Conservation (phyloP, 306 rosid genomes). For the peach (Prunus persica) region DNA sequence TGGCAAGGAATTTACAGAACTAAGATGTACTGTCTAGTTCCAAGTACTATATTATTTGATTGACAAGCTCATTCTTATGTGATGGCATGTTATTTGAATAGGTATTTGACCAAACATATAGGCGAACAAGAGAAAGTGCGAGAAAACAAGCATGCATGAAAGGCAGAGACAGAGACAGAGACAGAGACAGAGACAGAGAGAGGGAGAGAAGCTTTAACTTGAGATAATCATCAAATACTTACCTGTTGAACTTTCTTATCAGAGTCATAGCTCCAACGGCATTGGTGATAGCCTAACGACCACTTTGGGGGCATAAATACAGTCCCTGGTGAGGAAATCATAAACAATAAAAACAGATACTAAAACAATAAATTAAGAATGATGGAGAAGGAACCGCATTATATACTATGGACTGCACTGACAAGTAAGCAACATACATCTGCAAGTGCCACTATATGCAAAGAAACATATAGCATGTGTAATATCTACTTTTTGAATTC, state of each 20-base stretch:
- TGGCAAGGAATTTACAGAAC: not conserved
- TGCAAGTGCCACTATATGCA: not conserved
- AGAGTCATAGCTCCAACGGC: slow-evolving; percentile 81
- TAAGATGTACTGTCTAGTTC: not conserved
- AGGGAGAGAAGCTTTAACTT: not conserved
- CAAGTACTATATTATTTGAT: not conserved
- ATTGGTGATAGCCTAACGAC: slow-evolving; percentile 93
- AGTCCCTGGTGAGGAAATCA: slow-evolving; percentile 48
- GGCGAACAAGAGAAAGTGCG: not conserved
- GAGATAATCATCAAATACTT: not conserved
- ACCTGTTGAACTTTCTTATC: slow-evolving; percentile 80
- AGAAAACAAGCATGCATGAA: not conserved
- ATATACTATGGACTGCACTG: not conserved
- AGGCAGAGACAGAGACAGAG: not conserved
- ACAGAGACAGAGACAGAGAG: not conserved
- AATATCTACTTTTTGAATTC: not conserved
- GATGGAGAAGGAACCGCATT: not conserved
- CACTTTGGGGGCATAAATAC: slow-evolving; percentile 92
- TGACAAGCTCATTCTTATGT: not conserved
- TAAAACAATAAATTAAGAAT: not conserved
- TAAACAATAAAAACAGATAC: slow-evolving; percentile 8
- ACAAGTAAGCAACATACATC: not conserved
- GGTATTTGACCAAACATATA: not conserved
- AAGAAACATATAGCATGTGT: too few relatives aligned
- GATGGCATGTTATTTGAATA: not conserved